Evolutionary conservation across 306 rosid species (phyloP), one percentile per base, ranked within the genome.

Genomic region (Quercus gilva): DNA sequence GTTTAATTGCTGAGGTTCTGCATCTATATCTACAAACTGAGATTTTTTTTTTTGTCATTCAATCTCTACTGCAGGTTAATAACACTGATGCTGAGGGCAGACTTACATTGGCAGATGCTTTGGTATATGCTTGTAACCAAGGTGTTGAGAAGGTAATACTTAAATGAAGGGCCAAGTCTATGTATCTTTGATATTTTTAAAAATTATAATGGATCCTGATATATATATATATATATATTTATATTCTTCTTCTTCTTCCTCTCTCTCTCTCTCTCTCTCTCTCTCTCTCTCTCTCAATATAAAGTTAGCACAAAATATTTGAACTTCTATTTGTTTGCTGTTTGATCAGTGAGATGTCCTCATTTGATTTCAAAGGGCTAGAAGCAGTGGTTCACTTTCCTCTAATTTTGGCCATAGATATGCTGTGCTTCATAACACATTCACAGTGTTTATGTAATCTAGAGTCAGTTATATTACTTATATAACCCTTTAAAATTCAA

Each of bases 1-100:
- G 18, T 68, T 78, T 73, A 33, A 33, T 61, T 41, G 75, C 41
- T 28, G 12, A 67, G 31, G 43, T 20, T 75, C 19, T 26, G 76
- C 55, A 26, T 59, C 52, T 61, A 25, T 60, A 55, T 63, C 69
- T 35, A 45, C 69, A 41, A 73, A 60, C 74, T 58, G 29, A 67
- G 69, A 11, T 71, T 80, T 55, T 84, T 76, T 76, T n/a, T 37
- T 35, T 73, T 84, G 87, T 55, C 68, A 41, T 69, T 82, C 52
- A 80, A 82, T 73, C 25, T 71, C 77, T 61, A 56, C 15, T 71
- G 69, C 82, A 96, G 99, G 99, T 96, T 78, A 96, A 96, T 82
- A 96, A 96, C 92, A 96, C 98, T 18, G 99, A 96, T 88, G 99
- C 99, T 74, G 99, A 96, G 87, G 99, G 99, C 74, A 93, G 98